These are phyloP conservation scores for Microbotryomycetes sp. DNA, from an alignment of 1,284 basidiomycete genomes.

Conservation along the genomic window DNA sequence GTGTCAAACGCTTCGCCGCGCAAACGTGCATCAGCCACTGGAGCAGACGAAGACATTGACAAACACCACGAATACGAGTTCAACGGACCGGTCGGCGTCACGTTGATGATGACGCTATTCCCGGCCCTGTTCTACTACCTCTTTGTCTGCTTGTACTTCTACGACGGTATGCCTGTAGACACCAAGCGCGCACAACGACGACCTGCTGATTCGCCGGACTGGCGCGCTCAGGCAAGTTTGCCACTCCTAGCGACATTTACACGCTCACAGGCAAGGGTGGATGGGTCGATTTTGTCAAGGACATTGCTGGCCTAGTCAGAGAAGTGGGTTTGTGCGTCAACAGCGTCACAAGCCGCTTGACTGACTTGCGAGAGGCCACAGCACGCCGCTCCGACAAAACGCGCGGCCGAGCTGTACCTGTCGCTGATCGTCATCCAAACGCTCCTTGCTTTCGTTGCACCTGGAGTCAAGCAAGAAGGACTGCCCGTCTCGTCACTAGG, in stretches of 20 bases:
- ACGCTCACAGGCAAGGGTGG: slow-evolving; percentile 21
- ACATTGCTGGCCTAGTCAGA: slow-evolving; percentile 27
- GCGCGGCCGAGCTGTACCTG: slow-evolving; percentile 82
- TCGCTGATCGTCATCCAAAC: slow-evolving; percentile 87
- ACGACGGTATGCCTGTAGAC: slow-evolving; percentile 76
- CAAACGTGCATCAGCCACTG: background rate
- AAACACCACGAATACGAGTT: slow-evolving; percentile 63
- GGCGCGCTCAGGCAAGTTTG: slow-evolving; percentile 17
- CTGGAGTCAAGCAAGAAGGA: slow-evolving; percentile 87
- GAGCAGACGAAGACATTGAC: background rate
- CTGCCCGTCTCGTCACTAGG: slow-evolving; percentile 84
- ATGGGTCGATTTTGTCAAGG: slow-evolving; percentile 24
- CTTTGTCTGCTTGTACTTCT: slow-evolving; percentile 96
- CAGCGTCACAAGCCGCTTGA: background rate
- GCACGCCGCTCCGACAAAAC: slow-evolving; percentile 84
- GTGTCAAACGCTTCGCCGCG: too few relatives aligned
- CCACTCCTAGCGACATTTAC: slow-evolving; percentile 2
- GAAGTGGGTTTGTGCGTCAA: slow-evolving; percentile 7
- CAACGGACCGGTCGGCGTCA: slow-evolving; percentile 84
- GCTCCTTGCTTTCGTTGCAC: slow-evolving; percentile 79
- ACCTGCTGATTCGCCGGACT: background rate
- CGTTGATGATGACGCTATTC: slow-evolving; percentile 91
- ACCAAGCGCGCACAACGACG: slow-evolving; percentile 1
- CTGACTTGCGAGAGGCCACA: slow-evolving; percentile 38
- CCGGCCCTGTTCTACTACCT: slow-evolving; percentile 94